A percentile compares a stretch with the other conserved stretches of the same genome.
Evolutionary conservation across 768 basidiomycete species (phyloP).

Genomic region (Mycena sanguinolenta): DNA sequence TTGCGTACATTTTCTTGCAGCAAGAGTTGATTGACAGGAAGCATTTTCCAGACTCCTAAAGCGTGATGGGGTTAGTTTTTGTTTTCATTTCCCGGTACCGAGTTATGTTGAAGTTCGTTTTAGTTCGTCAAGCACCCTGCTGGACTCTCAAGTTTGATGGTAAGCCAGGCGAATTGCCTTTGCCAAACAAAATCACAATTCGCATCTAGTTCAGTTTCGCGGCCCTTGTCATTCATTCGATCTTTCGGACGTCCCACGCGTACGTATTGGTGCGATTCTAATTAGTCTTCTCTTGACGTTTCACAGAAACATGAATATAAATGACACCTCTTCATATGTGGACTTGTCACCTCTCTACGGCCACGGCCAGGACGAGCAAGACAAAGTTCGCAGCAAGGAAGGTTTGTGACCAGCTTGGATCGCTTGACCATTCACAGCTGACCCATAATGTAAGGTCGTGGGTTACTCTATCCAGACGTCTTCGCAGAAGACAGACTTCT

Average conservation of each 20-base stretch:
- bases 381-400: constrained; percentile 60
- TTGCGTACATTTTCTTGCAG: constrained; percentile 42
- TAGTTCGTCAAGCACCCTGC: constrained; percentile 84
- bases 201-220: constrained; percentile 73
- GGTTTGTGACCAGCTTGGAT: neutral
- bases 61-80: constrained; percentile 69
- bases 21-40: neutral
- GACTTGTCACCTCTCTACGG: constrained; percentile 90
- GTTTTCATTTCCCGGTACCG: neutral
- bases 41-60: constrained; percentile 62
- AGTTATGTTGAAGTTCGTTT: constrained; percentile 22
- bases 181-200: neutral
- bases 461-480: constrained; percentile 74
- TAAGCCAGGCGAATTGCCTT: neutral
- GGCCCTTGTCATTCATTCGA: constrained; percentile 86
- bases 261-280: neutral
- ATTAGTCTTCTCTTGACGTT: constrained; percentile 34
- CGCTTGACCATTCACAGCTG: neutral
- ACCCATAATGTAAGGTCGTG: constrained; percentile 64
- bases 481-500: constrained; percentile 87
- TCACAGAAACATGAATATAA: constrained; percentile 74
- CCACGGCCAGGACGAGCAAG: constrained; percentile 70
- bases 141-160: constrained; percentile 82
- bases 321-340: constrained; percentile 90
- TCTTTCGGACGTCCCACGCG: constrained; percentile 76